Percentiles rank a stretch among this genome's conserved stretches.
Evolutionary conservation across 768 basidiomycete species (phyloP).

Genomic region (Mycena vulgaris): DNA sequence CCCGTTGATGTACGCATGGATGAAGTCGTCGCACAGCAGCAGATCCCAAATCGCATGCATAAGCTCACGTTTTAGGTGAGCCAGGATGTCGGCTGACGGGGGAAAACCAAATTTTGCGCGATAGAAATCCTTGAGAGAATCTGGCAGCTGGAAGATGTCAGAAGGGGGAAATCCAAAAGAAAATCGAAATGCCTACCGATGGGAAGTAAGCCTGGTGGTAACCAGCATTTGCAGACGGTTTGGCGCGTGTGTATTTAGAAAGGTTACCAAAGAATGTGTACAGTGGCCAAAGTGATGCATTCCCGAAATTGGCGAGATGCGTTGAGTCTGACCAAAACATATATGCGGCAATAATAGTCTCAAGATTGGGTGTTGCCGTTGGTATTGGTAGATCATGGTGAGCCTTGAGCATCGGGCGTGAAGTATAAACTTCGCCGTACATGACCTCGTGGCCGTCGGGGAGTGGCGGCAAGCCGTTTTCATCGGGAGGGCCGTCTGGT

Average conservation of each 20-base stretch:
- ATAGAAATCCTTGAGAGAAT: slow-evolving; percentile 41
- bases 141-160: slow-evolving; percentile 40
- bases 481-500: background rate
- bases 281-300: too few species aligned
- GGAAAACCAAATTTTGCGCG: slow-evolving; percentile 20
- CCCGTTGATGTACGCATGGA: slow-evolving; percentile 43
- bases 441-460: slow-evolving; percentile 23
- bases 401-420: slow-evolving; percentile 20
- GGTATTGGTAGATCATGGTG: background rate
- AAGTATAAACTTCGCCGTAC: slow-evolving; percentile 40
- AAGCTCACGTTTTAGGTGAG: slow-evolving; percentile 38
- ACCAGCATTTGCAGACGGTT: slow-evolving; percentile 40
- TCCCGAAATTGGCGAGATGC: slow-evolving; percentile 44
- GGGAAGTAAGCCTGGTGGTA: slow-evolving; percentile 54
- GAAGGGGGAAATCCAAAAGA: background rate
- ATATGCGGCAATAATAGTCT: slow-evolving; percentile 37
- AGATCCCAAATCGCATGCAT: too few species aligned
- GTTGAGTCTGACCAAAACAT: slow-evolving; percentile 50
- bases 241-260: slow-evolving; percentile 50
- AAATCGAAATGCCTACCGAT: slow-evolving; percentile 30
- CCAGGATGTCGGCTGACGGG: slow-evolving; percentile 34
- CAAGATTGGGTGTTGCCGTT: slow-evolving; percentile 14
- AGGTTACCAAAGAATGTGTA: slow-evolving; percentile 53
- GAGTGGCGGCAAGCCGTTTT: slow-evolving; percentile 2
- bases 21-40: slow-evolving; percentile 45